Conservation (phyloP, 371 early-diverging fungal species). For the Basidiobolus meristosporus region DNA sequence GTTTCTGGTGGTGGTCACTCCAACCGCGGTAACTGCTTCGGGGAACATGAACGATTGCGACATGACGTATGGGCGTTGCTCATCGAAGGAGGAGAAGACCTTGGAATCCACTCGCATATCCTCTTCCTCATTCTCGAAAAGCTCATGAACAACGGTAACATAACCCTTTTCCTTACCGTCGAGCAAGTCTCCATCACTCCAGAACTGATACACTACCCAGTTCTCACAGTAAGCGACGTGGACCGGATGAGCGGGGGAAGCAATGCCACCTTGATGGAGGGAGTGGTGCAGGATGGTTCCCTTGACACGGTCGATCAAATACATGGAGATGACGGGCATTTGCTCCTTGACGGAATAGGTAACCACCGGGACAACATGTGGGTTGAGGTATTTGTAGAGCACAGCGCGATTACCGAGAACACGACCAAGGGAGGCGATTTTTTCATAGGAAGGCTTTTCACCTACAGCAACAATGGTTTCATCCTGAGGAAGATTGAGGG, state of each 20-base stretch:
- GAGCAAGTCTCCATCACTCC: constrained; percentile 41
- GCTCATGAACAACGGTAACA: constrained; percentile 53
- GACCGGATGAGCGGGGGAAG: constrained; percentile 18
- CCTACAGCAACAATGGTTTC: too few species aligned
- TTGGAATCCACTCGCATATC: constrained; percentile 43
- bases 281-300: constrained; percentile 61
- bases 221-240: constrained; percentile 62
- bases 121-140: constrained; percentile 61
- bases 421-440: constrained; percentile 79
- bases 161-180: constrained; percentile 20
- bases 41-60: constrained; percentile 59
- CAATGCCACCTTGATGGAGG: constrained; percentile 39
- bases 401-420: constrained; percentile 87
- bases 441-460: too few species aligned
- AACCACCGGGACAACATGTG: constrained; percentile 56
- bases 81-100: constrained; percentile 53
- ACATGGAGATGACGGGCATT: constrained; percentile 21
- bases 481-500: too few species aligned
- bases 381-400: constrained; percentile 90
- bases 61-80: constrained; percentile 45
- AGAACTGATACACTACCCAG: constrained; percentile 75
- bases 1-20: constrained; percentile 61
- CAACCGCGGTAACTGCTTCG: constrained; percentile 44
- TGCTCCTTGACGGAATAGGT: constrained; percentile 14
- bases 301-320: constrained; percentile 71